Evolutionary conservation across 1,284 basidiomycete genomes (phyloP).

Genomic region (Puccinia horiana): DNA sequence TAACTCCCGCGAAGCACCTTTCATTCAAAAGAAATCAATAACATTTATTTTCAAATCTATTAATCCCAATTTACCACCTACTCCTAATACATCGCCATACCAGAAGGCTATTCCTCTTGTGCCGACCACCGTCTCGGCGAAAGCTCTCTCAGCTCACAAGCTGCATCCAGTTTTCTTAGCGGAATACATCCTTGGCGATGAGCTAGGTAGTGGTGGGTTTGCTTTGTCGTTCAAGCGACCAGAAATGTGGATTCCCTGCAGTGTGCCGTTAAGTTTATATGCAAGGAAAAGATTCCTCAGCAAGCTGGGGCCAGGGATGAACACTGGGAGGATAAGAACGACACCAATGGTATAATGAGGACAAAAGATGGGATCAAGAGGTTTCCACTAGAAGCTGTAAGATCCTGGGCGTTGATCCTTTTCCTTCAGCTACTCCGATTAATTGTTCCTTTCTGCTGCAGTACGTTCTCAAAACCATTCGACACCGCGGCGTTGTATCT

Average conservation of each 20-base stretch:
- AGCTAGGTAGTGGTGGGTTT: slow-evolving; percentile 56
- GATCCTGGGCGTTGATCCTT: not conserved
- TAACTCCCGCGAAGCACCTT: slow-evolving; percentile 3
- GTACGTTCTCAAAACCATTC: slow-evolving; percentile 57
- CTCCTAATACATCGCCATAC: slow-evolving; percentile 5
- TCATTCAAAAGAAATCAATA: not conserved
- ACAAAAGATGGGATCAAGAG: slow-evolving; percentile 49
- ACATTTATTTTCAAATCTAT: not conserved
- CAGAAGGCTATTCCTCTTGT: slow-evolving; percentile 17
- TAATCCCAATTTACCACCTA: slow-evolving; percentile 11
- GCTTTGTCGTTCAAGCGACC: slow-evolving; percentile 56
- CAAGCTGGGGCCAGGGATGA: slow-evolving; percentile 56
- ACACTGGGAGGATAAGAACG: slow-evolving; percentile 51
- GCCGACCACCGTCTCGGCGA: slow-evolving; percentile 33
- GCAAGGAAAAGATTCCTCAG: slow-evolving; percentile 56
- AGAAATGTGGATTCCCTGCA: slow-evolving; percentile 53
- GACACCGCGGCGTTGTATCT: slow-evolving; percentile 56
- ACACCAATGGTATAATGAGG: slow-evolving; percentile 55
- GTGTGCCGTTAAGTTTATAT: slow-evolving; percentile 58
- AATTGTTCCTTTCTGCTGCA: not conserved
- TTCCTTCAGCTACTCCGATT: not conserved
- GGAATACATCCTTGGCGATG: slow-evolving; percentile 30
- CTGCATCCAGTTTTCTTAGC: slow-evolving; percentile 23
- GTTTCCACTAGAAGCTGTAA: slow-evolving; percentile 40
- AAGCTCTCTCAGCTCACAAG: slow-evolving; percentile 17